Base-by-base conservation (phyloP, 495 filamentous ascomycete genomes). In the Xylaria grammica region DNA sequence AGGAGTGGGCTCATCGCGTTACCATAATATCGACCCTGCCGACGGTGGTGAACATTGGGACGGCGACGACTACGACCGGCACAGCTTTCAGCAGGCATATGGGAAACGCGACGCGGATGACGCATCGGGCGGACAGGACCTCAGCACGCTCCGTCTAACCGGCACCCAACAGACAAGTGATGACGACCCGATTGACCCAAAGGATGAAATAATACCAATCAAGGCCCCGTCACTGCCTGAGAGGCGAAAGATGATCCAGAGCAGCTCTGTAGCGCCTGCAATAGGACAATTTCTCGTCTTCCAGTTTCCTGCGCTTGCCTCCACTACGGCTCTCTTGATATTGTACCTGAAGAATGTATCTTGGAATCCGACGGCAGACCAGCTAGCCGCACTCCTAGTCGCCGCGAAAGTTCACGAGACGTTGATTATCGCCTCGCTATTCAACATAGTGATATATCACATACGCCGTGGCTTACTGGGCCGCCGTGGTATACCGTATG, bases 321-420 rank as follows among this genome's bases (percentile, higher is more conserved):
- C 15, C 15, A 50, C 46, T 10, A 50, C 46, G 6, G 20, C 15
- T 50, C 46, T 50, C 9, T 29, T 50, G 26, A 29, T 29, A 29
- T 50, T 50, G 46, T 50, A 50, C 46, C 7, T 50, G 20, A 50
- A 50, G 4, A 7, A 50, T 4, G 26, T 50, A 26, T 50, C 46
- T 6, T 50, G 46, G 46, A 50, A 24, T 29, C 11, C 20, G 15
- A 50, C 46, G 20, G 46, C 46, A 26, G 15, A 50, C 15, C 20
- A 50, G 15, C 4, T 50, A 29, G 20, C 9, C 19, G 20, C 46
- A 9, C 20, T 50, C 15, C 20, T 50, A 4, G n/a, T 50, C 4
- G 46, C 46, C 5, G 46, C 46, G 2, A 50, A 50, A 50, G 26
- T 50, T 11, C 20, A 50, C 46, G 20, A 50, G 15, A 50, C 46